Conservation (phyloP, 495 filamentous ascomycete genomes). For the Penicillium bovifimosum region DNA sequence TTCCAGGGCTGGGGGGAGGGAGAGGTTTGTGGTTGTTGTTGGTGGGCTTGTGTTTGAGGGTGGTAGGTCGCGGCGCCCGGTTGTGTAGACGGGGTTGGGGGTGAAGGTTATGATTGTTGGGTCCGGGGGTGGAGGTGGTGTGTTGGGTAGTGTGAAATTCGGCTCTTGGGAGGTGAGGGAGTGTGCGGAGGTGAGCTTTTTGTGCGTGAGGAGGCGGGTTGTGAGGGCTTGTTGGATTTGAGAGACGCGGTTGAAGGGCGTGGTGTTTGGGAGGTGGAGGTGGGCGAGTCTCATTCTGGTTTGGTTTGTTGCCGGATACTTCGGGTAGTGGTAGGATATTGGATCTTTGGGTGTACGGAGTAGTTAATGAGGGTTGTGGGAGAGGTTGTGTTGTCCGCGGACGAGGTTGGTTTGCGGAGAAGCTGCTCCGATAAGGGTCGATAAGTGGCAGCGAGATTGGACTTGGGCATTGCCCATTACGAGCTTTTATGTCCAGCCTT, state of each 20-base stretch:
- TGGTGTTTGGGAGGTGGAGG: conserved; percentile 60
- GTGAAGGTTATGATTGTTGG: conserved; percentile 79
- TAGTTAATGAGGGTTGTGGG: background rate
- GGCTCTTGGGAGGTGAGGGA: conserved; percentile 21
- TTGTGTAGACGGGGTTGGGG: conserved; percentile 81
- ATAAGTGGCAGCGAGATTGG: background rate
- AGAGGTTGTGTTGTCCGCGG: conserved; percentile 14
- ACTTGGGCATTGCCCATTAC: no score
- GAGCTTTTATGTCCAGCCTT: background rate
- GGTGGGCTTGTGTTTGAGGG: conserved; percentile 43
- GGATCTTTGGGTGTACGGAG: no score
- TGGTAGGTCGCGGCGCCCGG: conserved; percentile 73
- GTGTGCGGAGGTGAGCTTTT: conserved; percentile 31
- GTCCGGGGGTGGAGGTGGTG: conserved; percentile 45
- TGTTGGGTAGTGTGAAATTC: conserved; percentile 3
- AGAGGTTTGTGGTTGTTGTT: conserved; percentile 23
- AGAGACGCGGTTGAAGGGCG: conserved; percentile 44
- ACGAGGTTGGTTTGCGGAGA: conserved; percentile 23
- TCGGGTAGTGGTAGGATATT: background rate
- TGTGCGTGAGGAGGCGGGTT: conserved; percentile 40
- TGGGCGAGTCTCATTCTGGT: conserved; percentile 53
- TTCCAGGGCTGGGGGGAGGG: conserved; percentile 36
- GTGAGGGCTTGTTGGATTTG: conserved; percentile 47
- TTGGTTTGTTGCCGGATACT: background rate
- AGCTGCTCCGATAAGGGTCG: conserved; percentile 21